phyloP scores from a whole-genome alignment of 306 rosid species.

The Morella rubra region DNA sequence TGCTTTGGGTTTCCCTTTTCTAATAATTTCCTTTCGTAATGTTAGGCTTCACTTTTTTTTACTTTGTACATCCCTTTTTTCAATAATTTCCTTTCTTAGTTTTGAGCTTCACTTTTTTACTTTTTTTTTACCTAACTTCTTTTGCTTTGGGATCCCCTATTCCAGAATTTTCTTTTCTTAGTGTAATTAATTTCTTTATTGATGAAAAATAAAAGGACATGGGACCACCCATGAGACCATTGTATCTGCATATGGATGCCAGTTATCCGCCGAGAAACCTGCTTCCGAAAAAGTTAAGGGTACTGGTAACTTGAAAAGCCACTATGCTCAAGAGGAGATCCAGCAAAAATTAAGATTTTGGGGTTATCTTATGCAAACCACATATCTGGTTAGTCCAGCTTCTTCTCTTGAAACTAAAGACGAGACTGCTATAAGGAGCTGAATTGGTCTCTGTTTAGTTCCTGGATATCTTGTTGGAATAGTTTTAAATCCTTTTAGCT shows the following conservation, averaged over 20 bases:
- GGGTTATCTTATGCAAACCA: slow-evolving; percentile 64
- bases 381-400: slow-evolving; percentile 54
- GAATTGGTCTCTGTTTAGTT: neutral
- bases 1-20: no score
- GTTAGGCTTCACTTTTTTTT: no score
- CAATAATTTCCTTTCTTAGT: no score
- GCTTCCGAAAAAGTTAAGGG: slow-evolving; percentile 29
- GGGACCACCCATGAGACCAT: slow-evolving; percentile 89
- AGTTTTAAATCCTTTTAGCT: neutral
- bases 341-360: slow-evolving; percentile 51
- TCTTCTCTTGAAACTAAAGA: neutral
- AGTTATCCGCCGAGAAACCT: slow-evolving; percentile 38
- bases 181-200: no score
- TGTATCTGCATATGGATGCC: slow-evolving; percentile 73
- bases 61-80: no score
- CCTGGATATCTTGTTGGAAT: neutral
- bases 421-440: neutral
- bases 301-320: slow-evolving; percentile 35
- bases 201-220: slow-evolving; percentile 98
- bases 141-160: no score
- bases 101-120: no score
- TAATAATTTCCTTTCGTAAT: no score
- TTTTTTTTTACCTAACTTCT: no score
- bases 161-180: no score
- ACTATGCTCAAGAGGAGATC: slow-evolving; percentile 43